These are phyloP conservation scores for Marchantia polymorpha DNA, from an alignment of 225 moss, liverwort and hornwort genomes.

Conservation along the genomic window DNA sequence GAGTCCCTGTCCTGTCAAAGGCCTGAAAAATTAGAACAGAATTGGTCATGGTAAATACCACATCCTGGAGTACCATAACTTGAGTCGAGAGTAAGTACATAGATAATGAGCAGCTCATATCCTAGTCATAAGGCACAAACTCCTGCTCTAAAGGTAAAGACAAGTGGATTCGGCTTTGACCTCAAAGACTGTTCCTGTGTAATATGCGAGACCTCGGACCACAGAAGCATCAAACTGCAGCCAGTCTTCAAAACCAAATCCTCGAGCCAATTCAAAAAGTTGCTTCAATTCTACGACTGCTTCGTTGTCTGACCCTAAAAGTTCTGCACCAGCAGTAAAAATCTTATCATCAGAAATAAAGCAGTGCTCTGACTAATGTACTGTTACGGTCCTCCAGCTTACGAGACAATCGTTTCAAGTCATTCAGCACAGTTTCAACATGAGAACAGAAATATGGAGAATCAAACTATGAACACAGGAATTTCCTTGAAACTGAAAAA, in stretches of 20 bases:
- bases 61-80: background rate
- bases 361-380: background rate
- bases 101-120: background rate
- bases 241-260: slow-evolving; percentile 79
- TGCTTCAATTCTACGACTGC: slow-evolving; percentile 78
- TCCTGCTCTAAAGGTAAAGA: background rate
- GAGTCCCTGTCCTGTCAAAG: slow-evolving; percentile 67
- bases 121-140: background rate
- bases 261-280: slow-evolving; percentile 69
- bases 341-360: background rate
- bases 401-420: background rate
- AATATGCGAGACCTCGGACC: slow-evolving; percentile 92
- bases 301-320: slow-evolving; percentile 71
- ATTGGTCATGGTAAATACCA: background rate
- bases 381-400: background rate
- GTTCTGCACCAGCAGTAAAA: slow-evolving; percentile 41
- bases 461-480: background rate
- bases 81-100: background rate
- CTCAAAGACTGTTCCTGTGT: slow-evolving; percentile 97
- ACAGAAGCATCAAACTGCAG: slow-evolving; percentile 87
- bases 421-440: background rate
- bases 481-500: background rate
- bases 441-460: background rate
- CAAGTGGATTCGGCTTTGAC: slow-evolving; percentile 25
- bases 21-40: slow-evolving; percentile 44